Base-by-base conservation (phyloP, 2,329 filamentous ascomycete genomes). In the Stagonosporopsis rhizophila region DNA sequence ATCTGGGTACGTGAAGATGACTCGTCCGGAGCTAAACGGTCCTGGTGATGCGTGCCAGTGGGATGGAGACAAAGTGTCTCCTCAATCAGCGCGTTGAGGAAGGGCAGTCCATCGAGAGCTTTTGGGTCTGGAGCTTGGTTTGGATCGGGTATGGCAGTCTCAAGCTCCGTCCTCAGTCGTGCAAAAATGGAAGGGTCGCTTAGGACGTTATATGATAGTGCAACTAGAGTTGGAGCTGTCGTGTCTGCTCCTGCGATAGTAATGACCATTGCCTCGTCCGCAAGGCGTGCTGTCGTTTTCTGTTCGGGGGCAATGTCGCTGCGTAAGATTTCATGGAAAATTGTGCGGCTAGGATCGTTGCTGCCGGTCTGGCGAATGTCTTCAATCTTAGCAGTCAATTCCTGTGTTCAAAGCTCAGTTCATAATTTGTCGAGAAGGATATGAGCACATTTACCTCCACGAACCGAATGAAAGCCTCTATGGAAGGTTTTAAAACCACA, bases 281-380 rank as follows among this genome's bases (percentile, higher is more conserved):
- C 39, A 15, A 65, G 53, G 11, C 62, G 54, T 11, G 45, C 14
- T 2, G 59, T 44, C 59, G 23, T 25, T 25, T 25, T 25, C 23
- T 25, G 60, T 9, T 44, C 46, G 9, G 48, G 20, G 12, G 60
- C 58, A 6, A 73, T 48, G 19, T 62, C 49, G 50, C 67, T 70
- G 39, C 74, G 60, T 1, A 76, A 49, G 28, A 72, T 69, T n/a
- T 75, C 67, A 48, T 75, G 74, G 17, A 73, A 58, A 15, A 67
- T 71, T 7, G 44, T 55, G 2, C 25, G n/a, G 4, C 27, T 32
- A 5, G 44, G 6, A 6, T 8, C 9, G 6, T 22, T 17, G 2
- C 19, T 25, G 7, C 9, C n/a, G 14, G 25, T 32, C 6, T 40
- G 35, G 25, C 45, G 45, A 15, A 40, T 40, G 17, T n/a, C 8